Evolutionary conservation across 2,329 filamentous ascomycete species (phyloP).

Genomic region (Epichloe scottii): DNA sequence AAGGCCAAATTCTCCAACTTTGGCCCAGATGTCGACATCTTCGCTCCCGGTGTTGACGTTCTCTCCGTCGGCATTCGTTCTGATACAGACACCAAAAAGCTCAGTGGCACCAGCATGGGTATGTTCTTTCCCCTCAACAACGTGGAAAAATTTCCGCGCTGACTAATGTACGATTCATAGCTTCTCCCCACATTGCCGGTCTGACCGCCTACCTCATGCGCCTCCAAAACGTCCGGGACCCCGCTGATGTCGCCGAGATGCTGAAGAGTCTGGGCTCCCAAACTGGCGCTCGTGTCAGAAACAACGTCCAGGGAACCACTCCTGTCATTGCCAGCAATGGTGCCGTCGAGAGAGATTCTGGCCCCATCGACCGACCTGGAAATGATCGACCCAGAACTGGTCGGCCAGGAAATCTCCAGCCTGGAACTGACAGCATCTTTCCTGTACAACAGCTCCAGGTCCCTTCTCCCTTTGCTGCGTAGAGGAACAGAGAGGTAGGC

Average conservation of each 20-base stretch:
- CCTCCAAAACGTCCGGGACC: conserved; percentile 34
- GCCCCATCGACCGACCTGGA: neutral
- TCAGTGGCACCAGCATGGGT: conserved; percentile 49
- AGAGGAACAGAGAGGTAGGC: too few relatives aligned
- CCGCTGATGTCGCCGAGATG: conserved; percentile 27
- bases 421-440: neutral
- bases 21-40: conserved; percentile 39
- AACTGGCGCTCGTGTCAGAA: conserved; percentile 30
- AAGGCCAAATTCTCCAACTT: conserved; percentile 48
- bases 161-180: conserved; percentile 15
- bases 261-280: conserved; percentile 40
- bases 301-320: conserved; percentile 33
- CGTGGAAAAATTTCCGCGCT: neutral
- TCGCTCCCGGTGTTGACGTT: conserved; percentile 42
- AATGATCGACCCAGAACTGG: neutral
- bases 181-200: conserved; percentile 54
- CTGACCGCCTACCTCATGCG: conserved; percentile 55
- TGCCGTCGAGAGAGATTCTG: conserved; percentile 7
- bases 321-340: conserved; percentile 46
- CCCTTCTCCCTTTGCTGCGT: too few relatives aligned
- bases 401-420: neutral
- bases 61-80: conserved; percentile 39
- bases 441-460: too few relatives aligned
- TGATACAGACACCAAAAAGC: conserved; percentile 29
- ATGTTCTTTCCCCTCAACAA: conserved; percentile 2